Base-by-base conservation (phyloP, 2,329 filamentous ascomycete species). In the Immersiporthe knoxdaviesiana region DNA sequence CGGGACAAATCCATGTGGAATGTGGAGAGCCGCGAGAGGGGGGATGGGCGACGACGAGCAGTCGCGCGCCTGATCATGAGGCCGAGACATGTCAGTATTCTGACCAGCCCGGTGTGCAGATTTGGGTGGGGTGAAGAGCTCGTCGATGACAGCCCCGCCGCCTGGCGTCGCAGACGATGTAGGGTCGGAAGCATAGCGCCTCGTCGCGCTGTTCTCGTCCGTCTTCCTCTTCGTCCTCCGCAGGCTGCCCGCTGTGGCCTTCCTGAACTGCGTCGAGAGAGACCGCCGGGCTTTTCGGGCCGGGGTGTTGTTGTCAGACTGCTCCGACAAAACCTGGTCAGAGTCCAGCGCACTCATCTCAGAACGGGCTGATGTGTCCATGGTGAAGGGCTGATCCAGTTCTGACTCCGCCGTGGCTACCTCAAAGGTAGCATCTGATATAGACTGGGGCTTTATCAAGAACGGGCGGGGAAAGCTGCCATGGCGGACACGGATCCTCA, bases 241-340 rank as follows among this genome's bases (percentile, higher is more conserved):
- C 66, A 89, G 75, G 77, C 88, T 90, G 67, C 86, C 84, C 11
- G 84, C 81, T 75, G 81, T 85, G 44, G 85, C 79, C 71, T 88
- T 85, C 87, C 82, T 82, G 70, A 90, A 87, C 67, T 88, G 86
- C 82, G 88, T 85, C 21, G 88, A 90, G 35, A 87, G 79, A 21
- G 88, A 89, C 69, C 85, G 83, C 66, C 81, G 82, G 16, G 84
- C 79, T 64, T 77, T 80, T 73, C 82, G 84, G 10, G 82, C 79
- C 2, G 82, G 81, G 1, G 81, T 82, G 37, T 77, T 82, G 37
- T 77, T 77, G 50, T 83, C 80, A 2, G 77, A 75, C 1, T 79
- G 74, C 69, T 75, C 67, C 18, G 70, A 59, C n/a, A 65, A 58
- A 16, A 72, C 70, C 30, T 60, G 56, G 37, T 66, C 69, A 35